Evolutionary conservation across 148 eudicot species (phyloP), one percentile per base, ranked within the genome.

Genomic region (Beta vulgaris): DNA sequence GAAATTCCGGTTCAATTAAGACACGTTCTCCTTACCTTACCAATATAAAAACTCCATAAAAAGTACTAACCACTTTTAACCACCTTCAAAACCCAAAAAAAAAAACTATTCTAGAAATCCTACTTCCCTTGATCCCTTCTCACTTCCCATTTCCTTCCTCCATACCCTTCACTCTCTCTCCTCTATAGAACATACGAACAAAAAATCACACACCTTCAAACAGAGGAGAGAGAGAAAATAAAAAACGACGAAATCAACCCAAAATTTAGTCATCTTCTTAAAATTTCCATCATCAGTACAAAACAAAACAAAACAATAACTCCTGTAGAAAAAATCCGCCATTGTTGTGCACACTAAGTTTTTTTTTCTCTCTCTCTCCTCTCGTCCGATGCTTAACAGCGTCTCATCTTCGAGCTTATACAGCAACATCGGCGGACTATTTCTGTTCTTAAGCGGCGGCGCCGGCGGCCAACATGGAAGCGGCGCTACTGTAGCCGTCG

Each of bases 401-500:
- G 69, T 76, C 28, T 60, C 76, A 34, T 69, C 80, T 36, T 55
- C 80, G 61, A 76, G 42, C 76, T 36, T 78, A 25, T 42, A 32
- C 84, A 51, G 78, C 78, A 77, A 61, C 72, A 69, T 77, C 78
- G 87, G 85, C 58, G 78, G 80, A 51, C 53, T 77, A 35, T 46
- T 66, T 55, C 51, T 76, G 40, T 67, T 70, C 19, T 60, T 82
- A 53, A 59, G 70, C 69, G 76, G 72, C 42, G 68, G 71, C 77
- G 62, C 67, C 79, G 81, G 83, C 71, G 84, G 83, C 53, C 61
- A 53, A 65, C 76, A 77, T 75, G 86, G 78, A 69, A 75, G 76
- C 59, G 69, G 60, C 43, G 64, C 73, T n/a, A 74, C 73, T 64
- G 79, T 88, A 71, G 86, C 88, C 59, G 75, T 87, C 78, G 86